Evolutionary conservation across 148 eudicot genomes (phyloP).

Genomic region (Vaccinium macrocarpon): DNA sequence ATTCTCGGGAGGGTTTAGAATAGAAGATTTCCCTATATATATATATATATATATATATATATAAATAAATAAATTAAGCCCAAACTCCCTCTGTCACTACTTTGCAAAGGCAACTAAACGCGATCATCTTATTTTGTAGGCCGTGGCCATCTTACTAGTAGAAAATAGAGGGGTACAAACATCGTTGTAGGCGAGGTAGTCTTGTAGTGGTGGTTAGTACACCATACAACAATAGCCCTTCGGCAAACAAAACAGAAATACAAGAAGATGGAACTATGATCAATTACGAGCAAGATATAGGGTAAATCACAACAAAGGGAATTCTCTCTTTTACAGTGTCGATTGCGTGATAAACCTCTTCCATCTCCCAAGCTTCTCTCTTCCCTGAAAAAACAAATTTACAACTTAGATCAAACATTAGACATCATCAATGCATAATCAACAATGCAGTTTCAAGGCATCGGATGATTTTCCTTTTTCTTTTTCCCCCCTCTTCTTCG

Average conservation of each 20-base stretch:
- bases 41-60: too few relatives aligned
- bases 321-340: background rate
- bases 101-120: too few relatives aligned
- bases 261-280: background rate
- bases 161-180: too few relatives aligned
- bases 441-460: background rate
- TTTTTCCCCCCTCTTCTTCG: background rate
- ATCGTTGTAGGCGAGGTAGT: too few relatives aligned
- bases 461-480: background rate
- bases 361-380: slow-evolving; percentile 12
- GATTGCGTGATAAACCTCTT: background rate
- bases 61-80: too few relatives aligned
- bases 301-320: background rate
- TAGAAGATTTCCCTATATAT: too few relatives aligned
- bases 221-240: background rate
- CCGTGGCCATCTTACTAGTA: too few relatives aligned
- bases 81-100: too few relatives aligned
- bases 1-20: too few relatives aligned
- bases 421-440: background rate
- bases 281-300: background rate
- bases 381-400: background rate
- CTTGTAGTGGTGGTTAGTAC: too few relatives aligned
- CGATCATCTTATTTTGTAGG: too few relatives aligned
- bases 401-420: background rate
- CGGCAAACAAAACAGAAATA: background rate